A percentile compares a stretch with the other conserved stretches of the same genome.
Evolutionary conservation across 352 stramenopile genomes (phyloP).

Genomic region (Phytophthora idaei): DNA sequence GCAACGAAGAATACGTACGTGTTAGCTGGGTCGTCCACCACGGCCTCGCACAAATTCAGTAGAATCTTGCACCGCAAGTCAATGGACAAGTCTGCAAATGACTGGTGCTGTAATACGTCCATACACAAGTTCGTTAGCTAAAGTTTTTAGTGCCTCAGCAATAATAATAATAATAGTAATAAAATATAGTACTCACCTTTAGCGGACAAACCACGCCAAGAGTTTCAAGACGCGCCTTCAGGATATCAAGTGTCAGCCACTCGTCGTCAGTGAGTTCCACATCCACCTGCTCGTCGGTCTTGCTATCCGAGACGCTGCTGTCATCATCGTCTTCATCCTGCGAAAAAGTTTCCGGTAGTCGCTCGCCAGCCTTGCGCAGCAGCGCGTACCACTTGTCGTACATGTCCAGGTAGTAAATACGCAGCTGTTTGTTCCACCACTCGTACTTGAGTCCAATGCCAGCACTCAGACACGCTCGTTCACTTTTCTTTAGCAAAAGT

Average conservation of each 20-base stretch:
- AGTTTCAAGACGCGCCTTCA: slow-evolving; percentile 57
- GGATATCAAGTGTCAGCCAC: slow-evolving; percentile 70
- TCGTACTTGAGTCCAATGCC: slow-evolving; percentile 87
- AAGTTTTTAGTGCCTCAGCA: not conserved
- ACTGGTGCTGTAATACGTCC: slow-evolving; percentile 55
- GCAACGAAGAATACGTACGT: slow-evolving; percentile 44
- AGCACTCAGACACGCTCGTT: slow-evolving; percentile 72
- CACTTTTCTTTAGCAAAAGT: slow-evolving; percentile 83
- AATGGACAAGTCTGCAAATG: slow-evolving; percentile 72
- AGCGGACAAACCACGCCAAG: slow-evolving; percentile 62
- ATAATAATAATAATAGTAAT: not conserved
- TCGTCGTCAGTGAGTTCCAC: slow-evolving; percentile 83
- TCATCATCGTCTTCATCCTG: slow-evolving; percentile 68
- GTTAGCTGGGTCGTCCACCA: slow-evolving; percentile 79
- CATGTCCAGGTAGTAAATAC: slow-evolving; percentile 80
- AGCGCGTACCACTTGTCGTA: slow-evolving; percentile 86
- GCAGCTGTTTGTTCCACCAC: slow-evolving; percentile 89
- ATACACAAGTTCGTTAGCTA: slow-evolving; percentile 9
- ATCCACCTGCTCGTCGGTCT: slow-evolving; percentile 53
- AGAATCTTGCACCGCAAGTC: slow-evolving; percentile 83
- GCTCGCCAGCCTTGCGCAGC: slow-evolving; percentile 73
- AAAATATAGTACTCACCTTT: slow-evolving; percentile 39
- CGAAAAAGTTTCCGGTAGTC: slow-evolving; percentile 65
- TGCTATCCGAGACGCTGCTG: slow-evolving; percentile 29
- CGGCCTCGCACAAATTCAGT: slow-evolving; percentile 81